Base-by-base conservation (phyloP, 2,329 filamentous ascomycete species). In the Fusarium odoratissimum region DNA sequence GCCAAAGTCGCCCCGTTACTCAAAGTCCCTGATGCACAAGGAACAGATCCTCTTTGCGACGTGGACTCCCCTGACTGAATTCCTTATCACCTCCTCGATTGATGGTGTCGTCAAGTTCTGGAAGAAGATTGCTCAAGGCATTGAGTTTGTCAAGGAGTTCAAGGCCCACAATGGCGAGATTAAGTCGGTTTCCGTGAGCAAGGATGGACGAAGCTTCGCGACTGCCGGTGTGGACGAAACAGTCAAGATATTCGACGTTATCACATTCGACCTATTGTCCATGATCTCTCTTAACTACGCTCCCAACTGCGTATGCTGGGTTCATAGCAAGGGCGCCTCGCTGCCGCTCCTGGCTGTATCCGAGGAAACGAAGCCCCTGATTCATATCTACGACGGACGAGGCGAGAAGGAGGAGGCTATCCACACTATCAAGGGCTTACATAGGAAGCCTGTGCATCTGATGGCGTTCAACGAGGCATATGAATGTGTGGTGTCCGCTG, bases 71-170 rank as follows among this genome's bases (percentile, higher is more conserved):
- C 86, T 92, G 67, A 98, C 95, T 67, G 96, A 98, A 76, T 99
- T 99, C 80, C 86, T 99, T 41, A 96, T 99, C 71, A 99, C 96
- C 2, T 94, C 93, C 69, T 98, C 96, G 0, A 85, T 93, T 46
- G 96, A 99, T 80, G 97, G 97, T n/a, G 92, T 95, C 1, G 95
- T 98, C 76, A 99, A 99, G 82, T 99, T 99, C 82, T 99, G 96
- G 96, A 99, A 99, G 85, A 99, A 99, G 84, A 89, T 93, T 72
- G 91, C 90, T 4, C 91, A 93, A 38, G 94, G 94, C 2, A 93
- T 99, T 65, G 97, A 99, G 83, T 99, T 99, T 79, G 95, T 98
- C 59, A 99, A 99, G 84, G 95, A 99, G 83, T 99, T 97, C 84
- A 92, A 91, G 79, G 95, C 96, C 12, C 97, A 99, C 83, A 87